Base-by-base conservation (phyloP, 352 stramenopile species). In the Halophytophthora batemanensis region DNA sequence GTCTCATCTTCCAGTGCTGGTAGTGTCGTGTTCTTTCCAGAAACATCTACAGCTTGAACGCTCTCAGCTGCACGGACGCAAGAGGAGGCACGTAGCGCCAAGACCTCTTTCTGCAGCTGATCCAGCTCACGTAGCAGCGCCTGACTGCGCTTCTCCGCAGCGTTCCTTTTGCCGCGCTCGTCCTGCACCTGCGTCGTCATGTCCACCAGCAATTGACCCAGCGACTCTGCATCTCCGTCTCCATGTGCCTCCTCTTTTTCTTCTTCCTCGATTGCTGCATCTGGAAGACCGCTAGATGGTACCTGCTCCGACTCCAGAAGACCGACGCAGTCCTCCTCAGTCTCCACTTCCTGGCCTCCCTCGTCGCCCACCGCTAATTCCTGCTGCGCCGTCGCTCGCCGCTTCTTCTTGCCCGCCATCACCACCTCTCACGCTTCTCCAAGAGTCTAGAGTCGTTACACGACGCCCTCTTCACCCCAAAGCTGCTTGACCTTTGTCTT, bases 101-200 rank as follows among this genome's bases (percentile, higher is more conserved):
- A 53, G 14, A 87, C 53, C 18, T 84, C 74, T 34, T 69, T 61
- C 44, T 90, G 79, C 18, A 90, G 59, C 51, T 84, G 72, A 52
- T 90, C 76, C 23, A 87, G 61, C 53, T 90, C 79, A 21, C 78
- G 64, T 43, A 90, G 61, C 29, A 90, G 64, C 36, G 64, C 64
- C 52, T 86, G 79, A 19, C 87, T 90, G 52, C 66, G 71, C 53
- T 77, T 77, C 55, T 87, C 79, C 7, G 84, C 64, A 7, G 79
- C 68, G 23, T 64, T 67, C 18, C 72, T 71, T 13, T 74, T 66
- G 8, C 54, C 53, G 2, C 79, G 74, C 37, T 87, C 72, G 55
- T 77, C 61, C 39, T 87, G 71, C 7, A 87, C 68, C 44, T 87
- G 74, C 13, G 68, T 58, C 1, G 76, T 87, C 67, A 90, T 82